Conservation (phyloP, 768 basidiomycete genomes). For the Rhodotorula paludigena region DNA sequence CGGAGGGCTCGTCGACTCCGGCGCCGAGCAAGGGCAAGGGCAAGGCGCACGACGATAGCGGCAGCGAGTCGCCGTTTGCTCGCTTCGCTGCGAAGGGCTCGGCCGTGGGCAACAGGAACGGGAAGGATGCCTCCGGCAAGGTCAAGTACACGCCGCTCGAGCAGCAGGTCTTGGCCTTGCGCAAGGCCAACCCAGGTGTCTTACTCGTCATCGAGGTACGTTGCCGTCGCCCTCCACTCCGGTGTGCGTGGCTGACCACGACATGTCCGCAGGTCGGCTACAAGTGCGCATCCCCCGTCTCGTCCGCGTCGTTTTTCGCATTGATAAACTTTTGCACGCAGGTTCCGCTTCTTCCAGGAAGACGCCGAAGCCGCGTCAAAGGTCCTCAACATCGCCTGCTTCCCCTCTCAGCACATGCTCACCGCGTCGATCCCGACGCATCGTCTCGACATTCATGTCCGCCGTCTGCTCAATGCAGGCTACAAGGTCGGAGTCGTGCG, state of each 20-base stretch:
- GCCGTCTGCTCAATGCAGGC: slow-evolving; percentile 63
- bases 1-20: not conserved
- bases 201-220: slow-evolving; percentile 66
- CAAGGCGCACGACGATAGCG: slow-evolving; percentile 1
- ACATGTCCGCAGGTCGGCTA: slow-evolving; percentile 56
- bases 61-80: slow-evolving; percentile 33
- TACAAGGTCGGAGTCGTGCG: slow-evolving; percentile 77
- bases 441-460: slow-evolving; percentile 45
- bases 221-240: too few species aligned
- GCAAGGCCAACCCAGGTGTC: slow-evolving; percentile 42
- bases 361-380: slow-evolving; percentile 55
- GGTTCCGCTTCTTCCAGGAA: slow-evolving; percentile 64
- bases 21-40: slow-evolving; percentile 12
- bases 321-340: too few species aligned
- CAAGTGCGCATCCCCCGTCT: slow-evolving; percentile 47
- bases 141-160: slow-evolving; percentile 67
- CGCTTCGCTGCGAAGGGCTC: slow-evolving; percentile 45
- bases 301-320: too few species aligned
- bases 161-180: slow-evolving; percentile 53
- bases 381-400: slow-evolving; percentile 70
- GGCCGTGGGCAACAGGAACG: slow-evolving; percentile 11
- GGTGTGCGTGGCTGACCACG: too few species aligned
- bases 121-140: not conserved
- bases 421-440: slow-evolving; percentile 74
- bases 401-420: slow-evolving; percentile 64